phyloP scores from a whole-genome alignment of 2,329 filamentous ascomycete genomes.

The Pseudogymnoascus destructans region DNA sequence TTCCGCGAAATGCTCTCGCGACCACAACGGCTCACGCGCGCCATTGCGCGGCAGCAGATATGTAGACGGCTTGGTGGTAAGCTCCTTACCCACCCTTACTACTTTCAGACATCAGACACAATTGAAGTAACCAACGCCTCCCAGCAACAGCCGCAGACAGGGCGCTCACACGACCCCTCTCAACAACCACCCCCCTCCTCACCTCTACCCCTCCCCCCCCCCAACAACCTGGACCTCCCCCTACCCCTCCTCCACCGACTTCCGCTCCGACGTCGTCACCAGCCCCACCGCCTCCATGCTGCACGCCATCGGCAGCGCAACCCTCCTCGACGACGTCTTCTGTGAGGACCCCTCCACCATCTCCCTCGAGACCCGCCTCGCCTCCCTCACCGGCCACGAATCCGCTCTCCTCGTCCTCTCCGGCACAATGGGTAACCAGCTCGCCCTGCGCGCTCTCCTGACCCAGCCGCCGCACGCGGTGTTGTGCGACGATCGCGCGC shows the following conservation, averaged over 20 bases:
- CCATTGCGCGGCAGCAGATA: background rate
- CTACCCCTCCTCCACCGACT: constrained; percentile 25
- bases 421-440: constrained; percentile 89
- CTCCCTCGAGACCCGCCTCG: constrained; percentile 61
- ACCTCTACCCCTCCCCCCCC: background rate
- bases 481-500: constrained; percentile 64
- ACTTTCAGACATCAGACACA: background rate
- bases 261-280: constrained; percentile 49
- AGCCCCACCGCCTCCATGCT: constrained; percentile 74
- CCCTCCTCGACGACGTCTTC: constrained; percentile 74
- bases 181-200: background rate
- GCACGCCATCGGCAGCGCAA: constrained; percentile 57
- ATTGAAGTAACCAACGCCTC: background rate
- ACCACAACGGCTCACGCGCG: background rate
- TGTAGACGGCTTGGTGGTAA: background rate
- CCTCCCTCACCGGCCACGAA: constrained; percentile 61
- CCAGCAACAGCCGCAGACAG: background rate
- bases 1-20: background rate
- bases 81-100: background rate
- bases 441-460: constrained; percentile 66
- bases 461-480: constrained; percentile 68
- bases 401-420: constrained; percentile 70
- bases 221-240: constrained; percentile 22
- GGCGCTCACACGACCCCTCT: background rate
- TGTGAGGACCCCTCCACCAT: constrained; percentile 68